A percentile compares a stretch with the other conserved stretches of the same genome.
These are phyloP conservation scores for Aspergillus calidoustus DNA, from an alignment of 2,329 filamentous ascomycete genomes.

Conservation along the genomic window DNA sequence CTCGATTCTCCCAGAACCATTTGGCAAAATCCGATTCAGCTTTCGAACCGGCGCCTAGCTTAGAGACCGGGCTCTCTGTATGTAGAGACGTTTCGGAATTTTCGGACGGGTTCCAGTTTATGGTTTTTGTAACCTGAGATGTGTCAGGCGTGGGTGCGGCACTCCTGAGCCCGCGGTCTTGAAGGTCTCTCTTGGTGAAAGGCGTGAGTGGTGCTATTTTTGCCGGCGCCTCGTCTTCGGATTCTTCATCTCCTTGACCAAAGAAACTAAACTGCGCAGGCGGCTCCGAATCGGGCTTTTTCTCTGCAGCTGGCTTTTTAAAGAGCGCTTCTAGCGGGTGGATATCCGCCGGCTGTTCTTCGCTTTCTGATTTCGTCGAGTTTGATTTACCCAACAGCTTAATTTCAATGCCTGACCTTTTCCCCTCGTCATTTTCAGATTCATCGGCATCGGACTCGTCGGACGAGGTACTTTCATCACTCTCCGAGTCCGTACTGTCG, in stretches of 20 bases:
- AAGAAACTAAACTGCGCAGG: conserved; percentile 81
- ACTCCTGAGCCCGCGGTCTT: conserved; percentile 70
- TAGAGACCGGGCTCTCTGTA: conserved; percentile 33
- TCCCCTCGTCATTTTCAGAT: not conserved
- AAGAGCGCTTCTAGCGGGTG: conserved; percentile 93
- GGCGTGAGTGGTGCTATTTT: conserved; percentile 72
- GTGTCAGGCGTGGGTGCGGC: conserved; percentile 96
- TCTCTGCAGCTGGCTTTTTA: conserved; percentile 67
- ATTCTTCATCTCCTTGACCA: conserved; percentile 56
- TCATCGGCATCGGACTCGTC: conserved; percentile 28
- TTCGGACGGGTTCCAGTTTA: conserved; percentile 32
- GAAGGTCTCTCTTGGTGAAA: conserved; percentile 77
- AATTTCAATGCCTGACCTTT: conserved; percentile 11
- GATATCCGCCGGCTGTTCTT: conserved; percentile 49
- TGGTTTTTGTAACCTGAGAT: conserved; percentile 64
- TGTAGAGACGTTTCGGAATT: conserved; percentile 29
- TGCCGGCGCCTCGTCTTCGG: conserved; percentile 53
- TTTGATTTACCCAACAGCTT: conserved; percentile 23
- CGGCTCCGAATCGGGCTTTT: conserved; percentile 45
- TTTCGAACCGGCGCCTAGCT: conserved; percentile 22
- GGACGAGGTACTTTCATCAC: conserved; percentile 31
- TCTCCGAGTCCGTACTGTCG: conserved; percentile 31
- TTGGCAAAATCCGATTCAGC: conserved; percentile 63
- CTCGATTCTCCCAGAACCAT: conserved; percentile 63
- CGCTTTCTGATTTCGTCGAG: conserved; percentile 14